These are phyloP conservation scores for Marasmius oreades DNA, from an alignment of 1,284 basidiomycete species.

Conservation along the genomic window DNA sequence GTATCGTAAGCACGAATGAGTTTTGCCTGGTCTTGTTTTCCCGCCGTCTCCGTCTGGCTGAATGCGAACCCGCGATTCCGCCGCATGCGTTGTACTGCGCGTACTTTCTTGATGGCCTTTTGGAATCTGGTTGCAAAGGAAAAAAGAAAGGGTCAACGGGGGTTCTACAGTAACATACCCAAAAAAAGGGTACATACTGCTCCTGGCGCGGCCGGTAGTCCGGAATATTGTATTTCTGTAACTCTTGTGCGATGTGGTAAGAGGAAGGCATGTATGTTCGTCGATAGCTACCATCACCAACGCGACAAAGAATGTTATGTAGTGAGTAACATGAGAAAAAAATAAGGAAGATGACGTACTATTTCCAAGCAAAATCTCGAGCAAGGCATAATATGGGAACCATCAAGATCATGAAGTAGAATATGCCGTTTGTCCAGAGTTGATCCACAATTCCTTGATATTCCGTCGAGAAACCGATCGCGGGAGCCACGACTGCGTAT, in stretches of 20 bases:
- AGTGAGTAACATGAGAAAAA: background rate
- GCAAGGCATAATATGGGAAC: constrained; percentile 85
- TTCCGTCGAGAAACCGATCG: constrained; percentile 88
- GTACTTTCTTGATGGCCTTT: constrained; percentile 97
- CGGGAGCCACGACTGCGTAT: constrained; percentile 87
- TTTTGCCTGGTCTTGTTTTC: constrained; percentile 81
- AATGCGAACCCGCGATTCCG: constrained; percentile 95
- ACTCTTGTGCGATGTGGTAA: constrained; percentile 97
- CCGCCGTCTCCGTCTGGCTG: constrained; percentile 86
- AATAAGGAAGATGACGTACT: constrained; percentile 47
- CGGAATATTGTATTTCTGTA: constrained; percentile 96
- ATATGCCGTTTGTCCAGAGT: constrained; percentile 83
- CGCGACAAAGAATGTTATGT: background rate
- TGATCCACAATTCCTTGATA: constrained; percentile 85
- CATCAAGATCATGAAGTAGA: constrained; percentile 90
- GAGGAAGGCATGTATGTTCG: constrained; percentile 88
- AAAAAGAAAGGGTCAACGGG: constrained; percentile 6
- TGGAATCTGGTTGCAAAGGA: constrained; percentile 64
- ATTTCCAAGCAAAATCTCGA: constrained; percentile 96
- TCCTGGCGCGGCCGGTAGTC: constrained; percentile 97
- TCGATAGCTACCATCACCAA: constrained; percentile 60
- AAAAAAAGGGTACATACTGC: constrained; percentile 58
- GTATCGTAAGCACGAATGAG: constrained; percentile 91
- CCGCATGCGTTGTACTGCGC: constrained; percentile 92
- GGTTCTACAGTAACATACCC: constrained; percentile 1